A percentile compares a stretch with the other conserved stretches of the same genome.
Conservation (phyloP, 2,329 filamentous ascomycete species). For the Rhynchosporium agropyri region DNA sequence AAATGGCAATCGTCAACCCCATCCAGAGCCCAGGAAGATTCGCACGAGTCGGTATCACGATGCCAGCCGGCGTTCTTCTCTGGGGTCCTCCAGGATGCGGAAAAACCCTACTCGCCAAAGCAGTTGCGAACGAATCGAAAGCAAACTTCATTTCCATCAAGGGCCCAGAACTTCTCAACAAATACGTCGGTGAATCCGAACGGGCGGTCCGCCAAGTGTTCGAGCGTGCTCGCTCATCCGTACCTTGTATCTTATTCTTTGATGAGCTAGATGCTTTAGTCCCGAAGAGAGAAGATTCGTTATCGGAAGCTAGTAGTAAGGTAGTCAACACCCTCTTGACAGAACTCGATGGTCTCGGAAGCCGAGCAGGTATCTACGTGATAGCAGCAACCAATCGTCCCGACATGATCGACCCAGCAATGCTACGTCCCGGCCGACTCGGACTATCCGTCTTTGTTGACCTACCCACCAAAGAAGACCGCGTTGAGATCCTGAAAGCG, state of each 20-base stretch:
- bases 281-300: constrained; percentile 75
- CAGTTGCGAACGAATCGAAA: constrained; percentile 91
- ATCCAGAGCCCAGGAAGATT: constrained; percentile 83
- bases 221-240: constrained; percentile 78
- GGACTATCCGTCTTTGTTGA: constrained; percentile 90
- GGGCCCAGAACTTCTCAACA: constrained; percentile 93
- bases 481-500: constrained; percentile 82
- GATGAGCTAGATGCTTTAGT: constrained; percentile 95
- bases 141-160: constrained; percentile 99
- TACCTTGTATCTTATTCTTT: constrained; percentile 96
- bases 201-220: constrained; percentile 92
- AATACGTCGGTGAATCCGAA: constrained; percentile 96
- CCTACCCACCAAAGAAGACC: constrained; percentile 75
- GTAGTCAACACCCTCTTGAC: constrained; percentile 95
- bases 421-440: constrained; percentile 87
- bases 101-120: constrained; percentile 94
- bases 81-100: constrained; percentile 97
- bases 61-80: constrained; percentile 84
- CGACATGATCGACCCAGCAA: constrained; percentile 94
- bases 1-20: constrained; percentile 84
- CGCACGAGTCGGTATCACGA: constrained; percentile 73
- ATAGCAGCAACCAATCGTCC: constrained; percentile 94
- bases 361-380: constrained; percentile 84
- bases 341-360: constrained; percentile 84
- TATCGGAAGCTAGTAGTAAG: constrained; percentile 80